Conservation (phyloP, 305 asterid genomes). For the Fraxinus xanthoxyloides region DNA sequence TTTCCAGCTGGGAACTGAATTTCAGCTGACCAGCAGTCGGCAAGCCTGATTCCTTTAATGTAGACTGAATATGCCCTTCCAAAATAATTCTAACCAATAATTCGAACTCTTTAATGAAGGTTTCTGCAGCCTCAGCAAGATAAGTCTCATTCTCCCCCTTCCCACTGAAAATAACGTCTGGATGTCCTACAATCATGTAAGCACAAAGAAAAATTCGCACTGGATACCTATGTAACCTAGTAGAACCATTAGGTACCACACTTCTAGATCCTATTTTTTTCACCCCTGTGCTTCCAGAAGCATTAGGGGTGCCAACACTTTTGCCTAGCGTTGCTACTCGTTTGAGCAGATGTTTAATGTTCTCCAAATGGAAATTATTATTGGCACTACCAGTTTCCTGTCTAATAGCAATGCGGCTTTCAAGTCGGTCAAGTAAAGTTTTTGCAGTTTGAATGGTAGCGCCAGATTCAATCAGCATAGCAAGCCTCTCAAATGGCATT, state of each 20-base stretch:
- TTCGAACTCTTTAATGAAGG: slow-evolving; percentile 27
- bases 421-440: slow-evolving; percentile 25
- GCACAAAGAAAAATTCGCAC: slow-evolving; percentile 31
- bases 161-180: slow-evolving; percentile 24
- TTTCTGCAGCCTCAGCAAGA: slow-evolving; percentile 25
- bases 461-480: slow-evolving; percentile 19
- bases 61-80: slow-evolving; percentile 16
- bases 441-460: slow-evolving; percentile 25
- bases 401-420: slow-evolving; percentile 14
- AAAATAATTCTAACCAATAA: slow-evolving; percentile 24
- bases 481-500: slow-evolving; percentile 30
- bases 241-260: neutral
- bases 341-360: slow-evolving; percentile 27
- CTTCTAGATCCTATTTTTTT: neutral
- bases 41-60: slow-evolving; percentile 6
- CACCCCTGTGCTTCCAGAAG: neutral
- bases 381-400: slow-evolving; percentile 17
- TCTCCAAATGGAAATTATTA: slow-evolving; percentile 3
- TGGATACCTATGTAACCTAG: slow-evolving; percentile 26
- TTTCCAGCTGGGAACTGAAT: slow-evolving; percentile 26
- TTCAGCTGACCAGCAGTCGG: neutral
- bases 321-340: slow-evolving; percentile 3
- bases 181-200: slow-evolving; percentile 32
- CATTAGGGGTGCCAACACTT: neutral
- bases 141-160: slow-evolving; percentile 15